phyloP scores from a whole-genome alignment of 495 filamentous ascomycete genomes.

The Chaetomium cochliodes region DNA sequence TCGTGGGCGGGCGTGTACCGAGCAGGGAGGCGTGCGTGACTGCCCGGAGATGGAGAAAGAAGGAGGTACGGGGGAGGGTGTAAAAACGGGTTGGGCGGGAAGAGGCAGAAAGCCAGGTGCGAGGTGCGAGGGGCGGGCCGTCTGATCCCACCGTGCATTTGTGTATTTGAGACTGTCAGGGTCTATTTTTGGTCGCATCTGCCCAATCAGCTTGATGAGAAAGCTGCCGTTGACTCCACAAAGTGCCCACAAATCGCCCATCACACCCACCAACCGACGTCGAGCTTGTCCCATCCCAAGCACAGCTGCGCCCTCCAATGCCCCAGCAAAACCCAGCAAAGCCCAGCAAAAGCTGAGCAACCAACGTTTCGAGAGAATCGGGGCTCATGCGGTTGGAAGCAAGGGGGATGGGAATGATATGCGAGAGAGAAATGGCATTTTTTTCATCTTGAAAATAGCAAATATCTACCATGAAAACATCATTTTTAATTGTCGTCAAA shows the following conservation, averaged over 20 bases:
- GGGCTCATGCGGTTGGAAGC: not conserved
- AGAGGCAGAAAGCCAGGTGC: constrained; percentile 12
- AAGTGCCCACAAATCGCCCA: not conserved
- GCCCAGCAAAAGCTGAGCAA: not conserved
- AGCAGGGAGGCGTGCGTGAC: constrained; percentile 35
- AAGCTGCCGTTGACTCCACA: not conserved
- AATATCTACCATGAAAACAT: not conserved
- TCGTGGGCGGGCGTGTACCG: constrained; percentile 37
- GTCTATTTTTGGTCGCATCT: not conserved
- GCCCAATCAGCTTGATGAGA: not conserved
- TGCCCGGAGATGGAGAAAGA: constrained; percentile 28
- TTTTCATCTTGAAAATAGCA: not conserved
- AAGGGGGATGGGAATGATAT: not conserved
- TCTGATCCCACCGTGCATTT: not conserved
- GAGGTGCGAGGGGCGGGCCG: constrained; percentile 15
- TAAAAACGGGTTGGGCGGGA: constrained; percentile 21
- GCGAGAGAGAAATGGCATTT: not conserved
- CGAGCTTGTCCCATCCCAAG: not conserved
- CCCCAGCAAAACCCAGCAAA: not conserved
- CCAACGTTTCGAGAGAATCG: not conserved
- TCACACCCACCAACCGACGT: not conserved
- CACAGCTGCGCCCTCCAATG: constrained; percentile 2
- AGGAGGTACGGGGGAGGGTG: constrained; percentile 29
- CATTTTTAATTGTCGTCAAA: not conserved
- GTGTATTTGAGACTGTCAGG: not conserved